These are phyloP conservation scores for Solidago caesia DNA, from an alignment of 129 eudicot genomes.

Conservation along the genomic window DNA sequence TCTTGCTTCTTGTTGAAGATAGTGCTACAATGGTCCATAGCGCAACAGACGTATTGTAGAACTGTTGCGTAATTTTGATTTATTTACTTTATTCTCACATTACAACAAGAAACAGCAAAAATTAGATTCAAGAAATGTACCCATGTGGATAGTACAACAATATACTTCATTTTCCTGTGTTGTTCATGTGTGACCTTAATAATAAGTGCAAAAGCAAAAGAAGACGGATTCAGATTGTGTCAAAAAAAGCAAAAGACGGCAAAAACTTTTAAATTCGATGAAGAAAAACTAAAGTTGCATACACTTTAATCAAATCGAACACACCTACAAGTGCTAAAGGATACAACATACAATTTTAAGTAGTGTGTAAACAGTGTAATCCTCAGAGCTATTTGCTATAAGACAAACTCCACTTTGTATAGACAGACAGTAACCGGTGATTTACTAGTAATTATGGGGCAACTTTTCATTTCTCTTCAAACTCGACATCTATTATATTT, in stretches of 20 bases:
- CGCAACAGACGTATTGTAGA: too few relatives aligned
- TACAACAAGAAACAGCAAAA: too few relatives aligned
- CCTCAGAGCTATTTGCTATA: slow-evolving; percentile 19
- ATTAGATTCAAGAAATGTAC: too few relatives aligned
- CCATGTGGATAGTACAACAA: too few relatives aligned
- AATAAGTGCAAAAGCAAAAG: too few relatives aligned
- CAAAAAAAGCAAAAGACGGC: not conserved
- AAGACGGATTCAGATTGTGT: too few relatives aligned
- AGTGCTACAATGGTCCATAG: too few relatives aligned
- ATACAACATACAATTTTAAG: slow-evolving; percentile 4
- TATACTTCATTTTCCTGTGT: too few relatives aligned
- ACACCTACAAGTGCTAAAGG: slow-evolving; percentile 28
- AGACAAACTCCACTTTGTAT: slow-evolving; percentile 17
- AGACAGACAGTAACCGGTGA: not conserved
- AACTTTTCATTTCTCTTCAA: slow-evolving; percentile 73
- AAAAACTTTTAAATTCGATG: slow-evolving; percentile 15
- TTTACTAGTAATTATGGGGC: slow-evolving; percentile 12
- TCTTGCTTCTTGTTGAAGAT: too few relatives aligned
- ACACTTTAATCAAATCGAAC: slow-evolving; percentile 21
- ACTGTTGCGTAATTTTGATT: too few relatives aligned
- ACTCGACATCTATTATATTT: slow-evolving; percentile 88
- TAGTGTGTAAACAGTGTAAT: slow-evolving; percentile 26
- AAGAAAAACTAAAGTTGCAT: slow-evolving; percentile 18
- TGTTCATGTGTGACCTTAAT: too few relatives aligned
- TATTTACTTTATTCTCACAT: too few relatives aligned